These are phyloP conservation scores for Barnettozyma vustinii DNA, from an alignment of 805 yeast species.

Conservation along the genomic window DNA sequence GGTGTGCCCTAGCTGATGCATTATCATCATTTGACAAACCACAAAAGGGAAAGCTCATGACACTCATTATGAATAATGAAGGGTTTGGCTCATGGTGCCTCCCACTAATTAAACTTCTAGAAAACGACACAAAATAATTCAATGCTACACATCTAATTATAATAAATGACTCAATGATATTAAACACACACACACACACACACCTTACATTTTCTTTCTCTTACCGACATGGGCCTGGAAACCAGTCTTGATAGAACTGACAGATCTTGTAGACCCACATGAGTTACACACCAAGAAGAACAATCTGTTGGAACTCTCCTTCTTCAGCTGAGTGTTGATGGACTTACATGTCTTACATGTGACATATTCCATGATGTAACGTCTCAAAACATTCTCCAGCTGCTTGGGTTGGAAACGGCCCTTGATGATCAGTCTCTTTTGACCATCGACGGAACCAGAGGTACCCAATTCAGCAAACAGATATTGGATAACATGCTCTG, in stretches of 20 bases:
- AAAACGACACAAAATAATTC: conserved; percentile 19
- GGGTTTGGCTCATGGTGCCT: conserved; percentile 63
- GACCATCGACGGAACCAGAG: conserved; percentile 98
- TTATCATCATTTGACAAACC: conserved; percentile 17
- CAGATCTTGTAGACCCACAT: conserved; percentile 97
- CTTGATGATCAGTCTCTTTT: conserved; percentile 91
- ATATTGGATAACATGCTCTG: conserved; percentile 95
- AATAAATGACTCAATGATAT: conserved; percentile 2
- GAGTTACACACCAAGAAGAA: conserved; percentile 97
- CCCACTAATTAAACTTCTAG: conserved; percentile 54
- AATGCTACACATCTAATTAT: background rate
- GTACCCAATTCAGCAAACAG: conserved; percentile 99
- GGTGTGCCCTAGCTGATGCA: conserved; percentile 17
- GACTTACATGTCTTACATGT: conserved; percentile 99
- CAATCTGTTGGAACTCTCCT: conserved; percentile 93
- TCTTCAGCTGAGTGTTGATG: conserved; percentile 90
- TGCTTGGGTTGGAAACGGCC: conserved; percentile 98
- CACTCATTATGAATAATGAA: conserved; percentile 52
- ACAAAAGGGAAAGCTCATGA: conserved; percentile 34
- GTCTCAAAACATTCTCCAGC: conserved; percentile 91
- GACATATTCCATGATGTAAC: conserved; percentile 95
- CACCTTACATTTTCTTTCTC: conserved; percentile 53
- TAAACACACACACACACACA: background rate
- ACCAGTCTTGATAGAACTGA: conserved; percentile 96
- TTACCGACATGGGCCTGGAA: conserved; percentile 97